Conservation (phyloP, 2,329 filamentous ascomycete genomes). For the Rhynchosporium agropyri region DNA sequence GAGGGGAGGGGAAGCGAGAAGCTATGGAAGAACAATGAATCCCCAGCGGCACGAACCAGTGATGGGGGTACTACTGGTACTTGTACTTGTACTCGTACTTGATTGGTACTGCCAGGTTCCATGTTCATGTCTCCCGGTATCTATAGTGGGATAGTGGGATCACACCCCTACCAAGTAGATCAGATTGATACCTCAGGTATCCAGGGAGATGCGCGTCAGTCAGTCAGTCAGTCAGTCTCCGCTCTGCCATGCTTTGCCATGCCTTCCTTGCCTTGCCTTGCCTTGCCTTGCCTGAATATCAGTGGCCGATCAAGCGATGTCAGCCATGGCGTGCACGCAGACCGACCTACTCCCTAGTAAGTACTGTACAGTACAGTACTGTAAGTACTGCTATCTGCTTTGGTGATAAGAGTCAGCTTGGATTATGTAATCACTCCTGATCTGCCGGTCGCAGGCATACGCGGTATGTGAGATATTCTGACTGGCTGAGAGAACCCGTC, state of each 20-base stretch:
- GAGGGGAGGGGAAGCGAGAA: background rate
- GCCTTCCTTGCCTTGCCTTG: too few species aligned
- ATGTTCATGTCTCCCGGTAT: too few species aligned
- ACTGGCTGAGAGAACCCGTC: conserved; percentile 5
- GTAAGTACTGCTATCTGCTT: background rate
- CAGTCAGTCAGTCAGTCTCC: conserved; percentile 11
- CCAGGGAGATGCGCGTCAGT: background rate
- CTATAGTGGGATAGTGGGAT: too few species aligned
- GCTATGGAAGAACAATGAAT: background rate
- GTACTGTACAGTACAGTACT: background rate
- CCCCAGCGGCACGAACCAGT: background rate
- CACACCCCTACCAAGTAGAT: too few species aligned
- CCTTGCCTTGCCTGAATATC: too few species aligned
- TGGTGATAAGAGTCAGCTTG: conserved; percentile 7
- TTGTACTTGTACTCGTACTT: conserved; percentile 7
- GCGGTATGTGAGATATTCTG: background rate
- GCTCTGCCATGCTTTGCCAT: conserved; percentile 16
- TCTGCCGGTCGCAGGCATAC: background rate
- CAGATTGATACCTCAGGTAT: too few species aligned
- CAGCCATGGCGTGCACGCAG: background rate
- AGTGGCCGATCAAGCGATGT: conserved; percentile 15
- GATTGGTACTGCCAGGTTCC: too few species aligned
- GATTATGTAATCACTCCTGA: conserved; percentile 7
- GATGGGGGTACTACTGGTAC: background rate
- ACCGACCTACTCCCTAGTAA: too few species aligned